Evolutionary conservation across 1,284 basidiomycete genomes (phyloP).

Genomic region (Sphagnurus paluster): DNA sequence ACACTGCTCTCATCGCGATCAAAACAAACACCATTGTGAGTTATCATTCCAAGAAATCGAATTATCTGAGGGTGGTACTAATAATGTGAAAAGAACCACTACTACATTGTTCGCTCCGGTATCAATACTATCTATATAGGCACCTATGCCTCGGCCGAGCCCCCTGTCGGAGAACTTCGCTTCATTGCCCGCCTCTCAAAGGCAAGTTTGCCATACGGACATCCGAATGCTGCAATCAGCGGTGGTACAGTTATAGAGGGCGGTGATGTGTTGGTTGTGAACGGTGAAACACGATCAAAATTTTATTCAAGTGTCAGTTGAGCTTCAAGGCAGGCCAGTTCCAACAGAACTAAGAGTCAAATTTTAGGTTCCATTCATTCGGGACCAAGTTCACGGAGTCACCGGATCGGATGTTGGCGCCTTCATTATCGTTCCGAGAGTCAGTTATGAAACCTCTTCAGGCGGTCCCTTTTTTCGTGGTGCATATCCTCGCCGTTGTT

Average conservation of each 20-base stretch:
- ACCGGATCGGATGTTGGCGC: slow-evolving; percentile 39
- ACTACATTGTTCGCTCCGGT: slow-evolving; percentile 43
- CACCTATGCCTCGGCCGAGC: slow-evolving; percentile 44
- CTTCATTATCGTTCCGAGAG: slow-evolving; percentile 40
- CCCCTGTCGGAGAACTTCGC: slow-evolving; percentile 46
- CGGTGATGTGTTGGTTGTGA: slow-evolving; percentile 42
- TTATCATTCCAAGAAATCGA: background rate
- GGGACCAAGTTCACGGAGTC: slow-evolving; percentile 45
- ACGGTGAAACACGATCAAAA: slow-evolving; percentile 49
- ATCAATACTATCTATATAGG: slow-evolving; percentile 44
- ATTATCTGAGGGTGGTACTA: background rate
- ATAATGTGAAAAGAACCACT: slow-evolving; percentile 33
- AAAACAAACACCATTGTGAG: slow-evolving; percentile 42
- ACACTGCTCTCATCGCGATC: slow-evolving; percentile 40
- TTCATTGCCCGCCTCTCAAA: slow-evolving; percentile 50
- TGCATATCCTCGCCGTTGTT: slow-evolving; percentile 16
- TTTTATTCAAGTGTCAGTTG: slow-evolving; percentile 44
- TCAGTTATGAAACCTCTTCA: slow-evolving; percentile 41
- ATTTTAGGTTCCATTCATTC: slow-evolving; percentile 38
- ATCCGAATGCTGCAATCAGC: slow-evolving; percentile 33
- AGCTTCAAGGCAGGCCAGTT: background rate
- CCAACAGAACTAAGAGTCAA: background rate
- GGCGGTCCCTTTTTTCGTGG: slow-evolving; percentile 48
- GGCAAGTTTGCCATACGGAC: slow-evolving; percentile 40
- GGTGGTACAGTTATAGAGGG: slow-evolving; percentile 46